Base-by-base conservation (phyloP, 2,329 filamentous ascomycete species). In the Alternaria sp. region DNA sequence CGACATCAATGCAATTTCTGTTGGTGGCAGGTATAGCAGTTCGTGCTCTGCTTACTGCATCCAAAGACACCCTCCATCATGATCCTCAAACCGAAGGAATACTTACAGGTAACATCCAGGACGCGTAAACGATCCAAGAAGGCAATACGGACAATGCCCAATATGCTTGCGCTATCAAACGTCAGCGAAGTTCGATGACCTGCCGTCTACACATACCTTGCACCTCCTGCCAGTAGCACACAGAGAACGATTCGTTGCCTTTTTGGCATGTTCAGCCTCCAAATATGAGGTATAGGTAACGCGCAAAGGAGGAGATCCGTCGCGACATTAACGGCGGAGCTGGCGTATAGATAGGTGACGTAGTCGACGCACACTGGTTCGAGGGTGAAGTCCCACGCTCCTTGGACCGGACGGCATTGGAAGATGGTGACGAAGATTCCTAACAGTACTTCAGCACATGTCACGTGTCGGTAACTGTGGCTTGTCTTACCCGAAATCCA, bases 381-480 rank as follows among this genome's bases (percentile, higher is more conserved):
- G 15, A 66, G 58, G 2, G 65, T 64, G 37, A 74, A 72, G 23
- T 75, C 58, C 74, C 73, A 77, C 12, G 72, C 75, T 9, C 58
- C 68, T 6, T 56, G 30, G 0, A 75, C 64, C 5, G 74, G 74
- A 11, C 49, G 54, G 26, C 74, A 76, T 51, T 75, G 72, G 33
- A 77, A 77, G 41, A 76, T 67, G 3, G 71, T 68, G 7, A 75
- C 74, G 20, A 75, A 73, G 2, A 76, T 61, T 15, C 70, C 70
- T 70, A 30, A 18, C 15, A 6, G 33, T 58, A 6, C 57, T 58
- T 25, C 11, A 15, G 20, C 14, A 26, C 14, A 28, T 14, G 41
- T 53, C 41, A 20, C 21, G 9, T 23, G 4, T 18, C 5, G 12
- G 18, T 3, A 9, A 11, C 6, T 10, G 20, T 11, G 12, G 26